Conservation (phyloP, 2,329 filamentous ascomycete species). For the Neofusicoccum laricinum region DNA sequence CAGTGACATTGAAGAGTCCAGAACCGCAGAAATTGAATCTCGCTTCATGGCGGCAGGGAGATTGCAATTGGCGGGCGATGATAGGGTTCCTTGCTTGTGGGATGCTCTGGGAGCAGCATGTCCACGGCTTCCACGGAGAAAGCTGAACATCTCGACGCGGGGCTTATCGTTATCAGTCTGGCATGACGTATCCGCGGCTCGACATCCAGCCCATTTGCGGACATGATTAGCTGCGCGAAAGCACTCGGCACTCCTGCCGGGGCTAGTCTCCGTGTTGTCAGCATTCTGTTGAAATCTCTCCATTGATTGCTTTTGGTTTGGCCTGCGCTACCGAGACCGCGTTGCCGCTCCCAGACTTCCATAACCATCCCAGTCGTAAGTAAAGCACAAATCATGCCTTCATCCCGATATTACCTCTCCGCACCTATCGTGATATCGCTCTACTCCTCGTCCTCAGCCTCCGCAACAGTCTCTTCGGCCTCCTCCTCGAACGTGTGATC, state of each 20-base stretch:
- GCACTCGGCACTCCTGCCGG: not conserved
- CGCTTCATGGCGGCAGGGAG: not conserved
- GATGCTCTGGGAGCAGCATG: not conserved
- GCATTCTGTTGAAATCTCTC: not conserved
- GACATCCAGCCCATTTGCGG: not conserved
- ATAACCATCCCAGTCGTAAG: constrained; percentile 14
- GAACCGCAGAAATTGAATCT: not conserved
- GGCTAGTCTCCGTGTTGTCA: not conserved
- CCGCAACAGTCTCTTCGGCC: constrained; percentile 62
- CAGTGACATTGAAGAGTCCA: not conserved
- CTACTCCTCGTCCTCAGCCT: constrained; percentile 56
- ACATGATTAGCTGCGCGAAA: not conserved
- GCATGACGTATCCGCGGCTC: not conserved
- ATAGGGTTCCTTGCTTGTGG: not conserved
- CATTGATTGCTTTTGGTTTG: constrained; percentile 15
- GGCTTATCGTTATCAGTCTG: constrained; percentile 7
- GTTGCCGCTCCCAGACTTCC: not conserved
- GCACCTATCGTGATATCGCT: not conserved
- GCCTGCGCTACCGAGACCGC: not conserved
- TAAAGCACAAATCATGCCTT: constrained; percentile 1
- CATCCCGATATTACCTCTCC: not conserved
- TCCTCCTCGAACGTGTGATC: constrained; percentile 87
- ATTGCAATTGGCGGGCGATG: not conserved
- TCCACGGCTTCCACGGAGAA: constrained; percentile 3
- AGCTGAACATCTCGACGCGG: not conserved